Base-by-base conservation (phyloP, 306 rosid species). In the Lablab purpureus region DNA sequence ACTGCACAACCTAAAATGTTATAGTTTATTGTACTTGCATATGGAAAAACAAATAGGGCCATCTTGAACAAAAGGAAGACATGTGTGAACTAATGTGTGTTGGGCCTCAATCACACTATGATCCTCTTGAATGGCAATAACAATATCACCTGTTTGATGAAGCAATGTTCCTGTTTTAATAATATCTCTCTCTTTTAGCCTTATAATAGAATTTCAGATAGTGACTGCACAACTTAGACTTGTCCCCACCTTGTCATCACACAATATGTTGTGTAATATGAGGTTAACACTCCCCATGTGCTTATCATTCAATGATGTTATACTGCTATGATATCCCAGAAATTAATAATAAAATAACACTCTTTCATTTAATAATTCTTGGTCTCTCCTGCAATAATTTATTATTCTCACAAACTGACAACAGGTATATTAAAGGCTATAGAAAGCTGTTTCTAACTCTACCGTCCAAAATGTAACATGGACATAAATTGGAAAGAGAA, bases 201-300 rank as follows among this genome's bases (percentile, higher is more conserved):
- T 85, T 80, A 76, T 79, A 79, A 85, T 81, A 83, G 89, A 86
- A 80, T 60, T 78, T 74, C 68, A 77, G 91, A 87, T 60, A 17
- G 91, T 72, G 96, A 86, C 84, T 82, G 46, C 84, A 84, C 87
- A 87, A 41, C 84, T 40, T 82, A 79, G 87, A 80, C 72, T 76
- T 84, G 91, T 82, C 93, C 88, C 85, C 91, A 71, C 62, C 60
- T 70, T 83, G 74, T 81, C 81, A 69, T 82, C 81, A 77, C 81
- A 72, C 56, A 81, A 78, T 81, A 70, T 81, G 78, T 71, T 18
- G 74, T 85, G 83, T 71, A 25, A 69, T 72, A 66, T 72, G 82
- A 76, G 74, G 78, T 59, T 81, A 73, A 73, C 83, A 77, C 83
- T 73, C 83, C 81, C 83, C 89, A 86, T 83, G 89, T 86, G 87